Percentiles rank a stretch among this genome's conserved stretches.
phyloP scores from a whole-genome alignment of 345 rosid species.

The Stellera chamaejasme region DNA sequence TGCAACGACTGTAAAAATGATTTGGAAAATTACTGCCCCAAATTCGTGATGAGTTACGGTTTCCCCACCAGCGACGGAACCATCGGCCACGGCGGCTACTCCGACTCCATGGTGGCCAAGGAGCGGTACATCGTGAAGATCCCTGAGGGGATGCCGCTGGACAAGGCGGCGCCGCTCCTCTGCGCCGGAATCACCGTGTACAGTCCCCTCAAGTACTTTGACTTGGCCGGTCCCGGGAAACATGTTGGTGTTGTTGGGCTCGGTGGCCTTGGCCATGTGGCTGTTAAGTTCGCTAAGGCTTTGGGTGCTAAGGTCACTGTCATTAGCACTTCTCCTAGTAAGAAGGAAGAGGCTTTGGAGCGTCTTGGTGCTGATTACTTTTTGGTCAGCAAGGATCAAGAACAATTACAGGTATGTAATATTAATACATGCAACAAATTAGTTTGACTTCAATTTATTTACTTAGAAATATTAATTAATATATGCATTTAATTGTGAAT shows the following conservation, averaged over 20 bases:
- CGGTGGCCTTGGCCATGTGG: conserved; percentile 50
- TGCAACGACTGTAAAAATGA: conserved; percentile 37
- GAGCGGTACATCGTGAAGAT: conserved; percentile 43
- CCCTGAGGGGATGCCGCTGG: conserved; percentile 45
- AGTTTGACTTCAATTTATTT: not conserved
- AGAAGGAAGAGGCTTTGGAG: conserved; percentile 34
- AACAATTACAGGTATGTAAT: conserved; percentile 25
- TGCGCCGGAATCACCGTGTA: conserved; percentile 72
- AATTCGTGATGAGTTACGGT: conserved; percentile 27
- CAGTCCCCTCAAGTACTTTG: conserved; percentile 50
- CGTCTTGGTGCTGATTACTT: conserved; percentile 37
- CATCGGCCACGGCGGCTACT: conserved; percentile 46
- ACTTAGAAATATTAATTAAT: no score
- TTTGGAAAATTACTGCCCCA: conserved; percentile 48
- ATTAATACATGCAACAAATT: not conserved
- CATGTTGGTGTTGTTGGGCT: conserved; percentile 41
- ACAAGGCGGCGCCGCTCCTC: conserved; percentile 50
- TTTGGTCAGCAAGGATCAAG: conserved; percentile 27
- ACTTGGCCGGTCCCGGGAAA: conserved; percentile 24
- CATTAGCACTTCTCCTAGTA: conserved; percentile 38
- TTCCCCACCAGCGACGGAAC: conserved; percentile 35
- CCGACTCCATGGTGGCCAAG: conserved; percentile 42
- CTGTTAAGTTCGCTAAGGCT: conserved; percentile 46
- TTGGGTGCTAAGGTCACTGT: conserved; percentile 36
- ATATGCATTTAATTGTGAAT: not conserved